Evolutionary conservation across 208 protist genomes (phyloP).

Genomic region (Trichomonas tenax): DNA sequence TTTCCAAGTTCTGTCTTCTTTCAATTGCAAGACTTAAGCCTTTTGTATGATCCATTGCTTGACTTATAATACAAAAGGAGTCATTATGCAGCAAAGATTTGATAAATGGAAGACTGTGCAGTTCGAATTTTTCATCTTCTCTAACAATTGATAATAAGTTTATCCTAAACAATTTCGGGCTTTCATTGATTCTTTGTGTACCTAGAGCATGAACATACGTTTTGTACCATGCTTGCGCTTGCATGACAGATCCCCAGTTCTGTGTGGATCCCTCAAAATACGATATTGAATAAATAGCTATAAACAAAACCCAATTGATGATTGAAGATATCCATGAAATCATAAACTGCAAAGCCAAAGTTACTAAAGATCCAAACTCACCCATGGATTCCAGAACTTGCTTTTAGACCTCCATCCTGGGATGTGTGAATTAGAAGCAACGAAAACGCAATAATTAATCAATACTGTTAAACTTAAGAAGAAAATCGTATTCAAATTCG

Average conservation of each 20-base stretch:
- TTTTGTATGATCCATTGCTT: neutral
- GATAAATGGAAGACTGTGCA: neutral
- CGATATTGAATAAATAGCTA: neutral
- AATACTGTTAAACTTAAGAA: slow-evolving; percentile 45
- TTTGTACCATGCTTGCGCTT: neutral
- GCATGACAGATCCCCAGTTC: neutral
- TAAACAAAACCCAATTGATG: neutral
- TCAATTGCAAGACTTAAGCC: neutral
- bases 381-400: slow-evolving; percentile 32
- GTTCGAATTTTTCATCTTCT: neutral
- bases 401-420: slow-evolving; percentile 38
- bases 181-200: neutral
- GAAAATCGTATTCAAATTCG: slow-evolving; percentile 33
- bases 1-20: neutral
- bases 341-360: slow-evolving; percentile 35
- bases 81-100: neutral
- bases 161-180: neutral
- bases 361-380: slow-evolving; percentile 32
- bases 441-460: slow-evolving; percentile 47
- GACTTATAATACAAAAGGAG: neutral
- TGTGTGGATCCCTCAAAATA: too few relatives aligned
- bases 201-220: neutral
- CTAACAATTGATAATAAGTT: neutral
- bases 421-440: slow-evolving; percentile 25
- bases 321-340: neutral